Evolutionary conservation across 2,329 filamentous ascomycete species (phyloP), one percentile per base, ranked within the genome.

Genomic region (Colletotrichum phormii): DNA sequence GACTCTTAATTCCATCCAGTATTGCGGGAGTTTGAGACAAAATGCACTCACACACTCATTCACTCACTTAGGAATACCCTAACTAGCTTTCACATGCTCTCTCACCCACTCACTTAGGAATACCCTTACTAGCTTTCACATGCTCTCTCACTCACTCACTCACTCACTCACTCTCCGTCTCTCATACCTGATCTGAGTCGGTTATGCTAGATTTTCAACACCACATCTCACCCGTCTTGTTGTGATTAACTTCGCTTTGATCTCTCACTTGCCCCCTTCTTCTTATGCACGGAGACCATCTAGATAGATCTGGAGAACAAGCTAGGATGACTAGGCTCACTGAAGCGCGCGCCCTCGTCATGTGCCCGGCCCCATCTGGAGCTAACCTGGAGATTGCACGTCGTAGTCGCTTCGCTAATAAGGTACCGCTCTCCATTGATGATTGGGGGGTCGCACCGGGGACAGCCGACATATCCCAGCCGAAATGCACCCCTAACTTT

Each of bases 1-100:
- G 53, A 57, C 60, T 31, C 71, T 57, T 54, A 42, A 70, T 72
- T 70, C 66, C 71, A 61, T 70, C 66, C 71, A 61, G 46, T 31
- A 24, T 15, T 33, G 33, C 70, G 65, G 70, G 69, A 72, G 22
- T 26, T 57, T 55, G 31, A 72, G 66, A 71, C 71, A 65, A 51
- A 60, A 49, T 18, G 42, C 18, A 49, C 42, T n/a, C 18, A n/a
- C 42, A 22, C 18, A 49, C 26, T 29, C 26, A 3, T 4, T 29
- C 26, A 29, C 26, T 29, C 26, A 29, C 42, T n/a, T 8, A 29
- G 3, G 2, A 5, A 4, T 22, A 64, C 35, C 59, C 53, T 61
- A 55, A 22, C 46, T 26, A 33, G 26, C 65, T 72, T 70, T 70
- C 66, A 72, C 66, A 72, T 72, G 70, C 26, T 29, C 26, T 29